Evolutionary conservation across 257 asterid genomes (phyloP).

Genomic region (Mentha longifolia): DNA sequence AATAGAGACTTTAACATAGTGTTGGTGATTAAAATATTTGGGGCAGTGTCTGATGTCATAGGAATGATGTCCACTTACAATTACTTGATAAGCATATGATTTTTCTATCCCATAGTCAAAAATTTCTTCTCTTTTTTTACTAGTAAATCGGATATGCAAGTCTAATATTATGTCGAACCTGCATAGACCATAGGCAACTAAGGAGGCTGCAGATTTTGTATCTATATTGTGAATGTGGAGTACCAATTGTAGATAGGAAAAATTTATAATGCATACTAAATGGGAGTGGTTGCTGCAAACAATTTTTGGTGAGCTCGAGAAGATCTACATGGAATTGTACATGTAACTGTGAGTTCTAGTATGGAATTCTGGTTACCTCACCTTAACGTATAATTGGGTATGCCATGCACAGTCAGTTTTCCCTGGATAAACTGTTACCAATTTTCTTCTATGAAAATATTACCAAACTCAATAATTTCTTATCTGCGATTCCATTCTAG

Average conservation of each 20-base stretch:
- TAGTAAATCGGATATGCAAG: conserved; percentile 6
- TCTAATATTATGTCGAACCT: background rate
- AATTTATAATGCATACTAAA: too few species aligned
- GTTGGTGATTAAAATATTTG: conserved; percentile 2
- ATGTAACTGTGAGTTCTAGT: background rate
- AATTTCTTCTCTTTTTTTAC: background rate
- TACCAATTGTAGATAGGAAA: background rate
- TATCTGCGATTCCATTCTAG: background rate
- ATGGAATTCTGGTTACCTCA: background rate
- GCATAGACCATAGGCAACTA: background rate
- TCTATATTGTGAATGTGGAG: background rate
- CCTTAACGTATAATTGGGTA: background rate
- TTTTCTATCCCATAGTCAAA: background rate
- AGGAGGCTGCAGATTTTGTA: background rate
- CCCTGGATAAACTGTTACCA: background rate
- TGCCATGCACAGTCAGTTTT: background rate
- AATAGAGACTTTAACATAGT: conserved; percentile 1
- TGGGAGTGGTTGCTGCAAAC: background rate
- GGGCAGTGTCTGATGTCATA: background rate
- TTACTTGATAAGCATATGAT: background rate
- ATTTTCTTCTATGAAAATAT: background rate
- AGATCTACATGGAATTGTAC: background rate
- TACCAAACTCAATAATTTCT: background rate
- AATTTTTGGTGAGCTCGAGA: background rate
- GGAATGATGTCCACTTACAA: background rate